Evolutionary conservation across 192 early-diverging fungal genomes (phyloP), one percentile per base, ranked within the genome.

Genomic region (Coemansia sp.): DNA sequence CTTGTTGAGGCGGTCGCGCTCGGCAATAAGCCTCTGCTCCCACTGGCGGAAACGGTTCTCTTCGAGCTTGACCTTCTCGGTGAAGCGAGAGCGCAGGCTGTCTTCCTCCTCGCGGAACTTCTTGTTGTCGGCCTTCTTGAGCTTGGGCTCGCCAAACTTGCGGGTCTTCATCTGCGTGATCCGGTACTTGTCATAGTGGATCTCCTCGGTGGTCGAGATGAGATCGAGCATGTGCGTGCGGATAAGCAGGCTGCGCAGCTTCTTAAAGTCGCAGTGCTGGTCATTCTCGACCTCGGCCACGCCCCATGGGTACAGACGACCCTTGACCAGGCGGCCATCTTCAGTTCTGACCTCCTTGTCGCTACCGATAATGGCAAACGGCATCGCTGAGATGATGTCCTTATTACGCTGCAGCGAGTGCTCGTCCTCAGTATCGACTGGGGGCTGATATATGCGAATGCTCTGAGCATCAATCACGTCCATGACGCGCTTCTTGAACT

Each of bases 41-140:
- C 97, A 99, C 70, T 95, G 90, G 66, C 96, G 89, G 88, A 99
- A 99, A 58, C 95, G 80, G 83, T 91, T 94, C 84, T 99, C 97
- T 79, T 99, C 96, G 65, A 90, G 75, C 60, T 95, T 89, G 57
- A 98, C 97, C 75, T 98, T 96, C 74, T 99, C 96, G 17, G 96
- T 97, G 78, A 99, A 99, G 60, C 93, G 87, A 74, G 92, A 92
- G 65, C 96, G 88, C 70, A 99, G 87, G 37, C 86, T 84, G 68
- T 97, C 97, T 82, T 99, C 97, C 76, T 98, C 94, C 57, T 97
- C 93, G 83, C 95, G 95, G 93, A 97, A 97, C 84, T 95, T 94
- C 68, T 88, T 87, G 82, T 96, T 91, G 71, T 91, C 89, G 35
- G 82, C 82, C 76, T 88, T 91, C 73, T 85, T 90, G 66, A 84